A percentile compares a stretch with the other conserved stretches of the same genome.
These are phyloP conservation scores for Penicillium decumbens DNA, from an alignment of 2,329 filamentous ascomycete genomes.

Conservation along the genomic window DNA sequence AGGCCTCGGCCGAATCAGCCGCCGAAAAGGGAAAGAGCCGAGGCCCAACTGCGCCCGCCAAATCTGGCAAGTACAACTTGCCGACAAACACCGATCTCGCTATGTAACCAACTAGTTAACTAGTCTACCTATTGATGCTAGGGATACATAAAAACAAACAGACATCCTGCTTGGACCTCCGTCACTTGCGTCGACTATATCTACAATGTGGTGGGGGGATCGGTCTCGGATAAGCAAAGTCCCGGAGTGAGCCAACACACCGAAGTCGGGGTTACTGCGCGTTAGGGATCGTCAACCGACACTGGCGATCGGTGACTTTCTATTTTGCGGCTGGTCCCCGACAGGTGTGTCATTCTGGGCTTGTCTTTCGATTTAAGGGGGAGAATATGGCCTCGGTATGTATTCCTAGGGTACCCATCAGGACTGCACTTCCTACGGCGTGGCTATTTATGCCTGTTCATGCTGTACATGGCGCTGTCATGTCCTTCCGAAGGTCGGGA, in stretches of 20 bases:
- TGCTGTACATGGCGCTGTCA: background rate
- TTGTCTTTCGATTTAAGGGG: background rate
- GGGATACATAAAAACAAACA: background rate
- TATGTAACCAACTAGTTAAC: background rate
- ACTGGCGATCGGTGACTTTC: background rate
- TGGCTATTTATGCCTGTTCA: background rate
- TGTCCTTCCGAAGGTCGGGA: background rate
- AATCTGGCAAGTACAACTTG: conserved; percentile 7
- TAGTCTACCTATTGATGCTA: background rate
- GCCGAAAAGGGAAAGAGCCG: conserved; percentile 13
- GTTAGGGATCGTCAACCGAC: background rate
- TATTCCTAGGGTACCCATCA: background rate
- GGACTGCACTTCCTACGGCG: background rate
- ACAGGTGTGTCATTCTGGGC: background rate
- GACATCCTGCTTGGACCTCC: background rate
- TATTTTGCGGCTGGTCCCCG: background rate
- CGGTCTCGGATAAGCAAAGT: conserved; percentile 5
- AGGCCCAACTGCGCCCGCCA: conserved; percentile 13
- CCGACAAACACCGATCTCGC: conserved; percentile 11
- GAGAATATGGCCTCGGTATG: background rate
- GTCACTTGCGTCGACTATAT: background rate
- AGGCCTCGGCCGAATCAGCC: conserved; percentile 16
- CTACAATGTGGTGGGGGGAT: background rate
- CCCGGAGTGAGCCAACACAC: conserved; percentile 19
- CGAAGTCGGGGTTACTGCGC: conserved; percentile 2